A percentile compares a stretch with the other conserved stretches of the same genome.
These are phyloP conservation scores for Hygrophoropsis aurantiaca DNA, from an alignment of 768 basidiomycete genomes.

Conservation along the genomic window DNA sequence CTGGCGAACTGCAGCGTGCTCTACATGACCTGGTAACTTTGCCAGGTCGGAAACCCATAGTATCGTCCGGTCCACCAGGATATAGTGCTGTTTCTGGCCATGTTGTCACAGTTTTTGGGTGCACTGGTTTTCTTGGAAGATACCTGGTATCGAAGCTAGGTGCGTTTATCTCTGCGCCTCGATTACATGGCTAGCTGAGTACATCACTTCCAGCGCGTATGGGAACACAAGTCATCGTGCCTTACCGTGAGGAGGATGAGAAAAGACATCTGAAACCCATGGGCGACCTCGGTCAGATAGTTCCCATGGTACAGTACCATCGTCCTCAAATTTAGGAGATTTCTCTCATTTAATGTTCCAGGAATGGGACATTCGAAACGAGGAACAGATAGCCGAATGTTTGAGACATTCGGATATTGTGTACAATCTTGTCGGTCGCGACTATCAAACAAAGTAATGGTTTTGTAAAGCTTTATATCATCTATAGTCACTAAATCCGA, in stretches of 20 bases:
- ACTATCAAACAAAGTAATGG: constrained; percentile 91
- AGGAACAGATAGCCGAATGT: constrained; percentile 90
- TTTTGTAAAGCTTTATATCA: constrained; percentile 8
- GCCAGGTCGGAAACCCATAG: constrained; percentile 60
- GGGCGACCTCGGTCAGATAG: constrained; percentile 96
- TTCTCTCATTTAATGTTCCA: constrained; percentile 29
- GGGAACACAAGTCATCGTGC: constrained; percentile 92
- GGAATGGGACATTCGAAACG: constrained; percentile 96
- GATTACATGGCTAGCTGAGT: constrained; percentile 5
- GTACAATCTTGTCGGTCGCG: constrained; percentile 92
- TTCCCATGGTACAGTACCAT: constrained; percentile 71
- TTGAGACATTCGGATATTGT: constrained; percentile 93
- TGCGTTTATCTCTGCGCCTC: constrained; percentile 34
- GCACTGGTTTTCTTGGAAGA: constrained; percentile 91
- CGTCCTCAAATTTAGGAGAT: constrained; percentile 2
- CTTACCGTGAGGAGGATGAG: constrained; percentile 94
- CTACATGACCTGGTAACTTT: constrained; percentile 71
- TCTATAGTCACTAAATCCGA: constrained; percentile 9
- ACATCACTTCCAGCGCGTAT: constrained; percentile 65
- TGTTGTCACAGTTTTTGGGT: constrained; percentile 94
- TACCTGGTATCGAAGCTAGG: constrained; percentile 94
- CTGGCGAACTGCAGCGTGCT: constrained; percentile 50
- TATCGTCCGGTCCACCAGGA: constrained; percentile 77
- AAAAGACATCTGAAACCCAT: constrained; percentile 86
- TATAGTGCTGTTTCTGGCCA: constrained; percentile 90